Base-by-base conservation (phyloP, 352 stramenopile species). In the Aphanomyces cochlioides region DNA sequence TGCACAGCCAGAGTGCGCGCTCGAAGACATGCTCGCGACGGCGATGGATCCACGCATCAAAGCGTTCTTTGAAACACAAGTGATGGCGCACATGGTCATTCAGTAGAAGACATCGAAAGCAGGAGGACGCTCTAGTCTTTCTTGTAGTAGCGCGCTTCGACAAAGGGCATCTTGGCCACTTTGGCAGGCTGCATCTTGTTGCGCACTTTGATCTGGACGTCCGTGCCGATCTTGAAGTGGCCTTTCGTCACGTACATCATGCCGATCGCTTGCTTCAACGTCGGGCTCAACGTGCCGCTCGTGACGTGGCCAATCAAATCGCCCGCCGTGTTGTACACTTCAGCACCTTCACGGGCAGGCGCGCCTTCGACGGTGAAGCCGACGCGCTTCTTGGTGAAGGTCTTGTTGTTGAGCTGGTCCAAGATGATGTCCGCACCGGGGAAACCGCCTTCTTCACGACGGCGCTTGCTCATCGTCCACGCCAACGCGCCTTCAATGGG, bases 81-180 rank as follows among this genome's bases (percentile, higher is more conserved):
- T 67, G 39, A 39, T 40, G 40, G 41, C 59, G n/a, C 38, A 21
- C 17, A 43, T 56, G 40, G 43, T 61, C 54, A 39, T 61, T 13
- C 54, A 28, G 28, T 28, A 28, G 28, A 28, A 28, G 54, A 61
- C 43, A 40, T 45, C 1, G 7, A 13, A 1, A 19, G 8, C 50
- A 19, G 7, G 3, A 58, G 19, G 15, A 19, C 15, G 36, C 50
- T 19, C n/a, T 61, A 61, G 64, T 85, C 81, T 68, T 88, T 90
- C 77, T 93, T 92, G 82, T 98, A 99, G 83, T 99, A 99, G 41
- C 90, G 84, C 45, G 91, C 83, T 12, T 94, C 84, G 40, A 99
- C 94, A 78, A 99, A 99, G 40, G 97, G 97, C 96, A 99, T 99
- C 83, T 98, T 98, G 72, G 90, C 93, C 59, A 99, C 87, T 41